Base-by-base conservation (phyloP, 2,329 filamentous ascomycete genomes). In the Leptodontidium sp. region DNA sequence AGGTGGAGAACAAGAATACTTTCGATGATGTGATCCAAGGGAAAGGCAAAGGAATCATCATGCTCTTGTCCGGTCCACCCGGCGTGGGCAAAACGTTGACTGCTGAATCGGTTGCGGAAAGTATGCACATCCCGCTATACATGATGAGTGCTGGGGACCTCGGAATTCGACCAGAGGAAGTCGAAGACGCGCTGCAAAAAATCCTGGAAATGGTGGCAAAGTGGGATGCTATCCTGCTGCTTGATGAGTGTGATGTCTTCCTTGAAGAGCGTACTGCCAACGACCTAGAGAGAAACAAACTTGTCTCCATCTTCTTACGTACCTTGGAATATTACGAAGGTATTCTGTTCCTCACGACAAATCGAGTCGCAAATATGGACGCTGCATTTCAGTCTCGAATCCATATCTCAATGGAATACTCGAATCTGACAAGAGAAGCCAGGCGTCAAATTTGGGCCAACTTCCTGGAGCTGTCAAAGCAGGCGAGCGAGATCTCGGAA, bases 141-240 rank as follows among this genome's bases (percentile, higher is more conserved):
- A 64, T 61, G 38, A 65, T 77, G 78, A 81, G 82, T 63, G 82
- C 82, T 38, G 83, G 84, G 47, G 84, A 86, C 68, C 78, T 87
- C 12, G 85, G 84, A 26, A 81, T 80, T 55, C 79, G 79, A 67
- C 55, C 71, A 67, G 5, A 73, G 64, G 21, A 75, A 61, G 69
- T 70, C 1, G 47, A 79, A 24, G 72, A 72, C 21, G 67, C 70
- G 17, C 40, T 87, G 86, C 73, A 86, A 63, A 67, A 86, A 70
- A 90, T 91, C 65, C 84, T 94, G 68, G 89, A 92, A 75, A 89
- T 85, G 72, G 84, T 84, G 1, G 80, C 80, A 0, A 79, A 80
- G 17, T 87, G 85, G 84, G 79, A 82, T 43, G 83, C 82, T 11
- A 81, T 86, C 4, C 75, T 86, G 9, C 78, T 87, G 6, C 80